Evolutionary conservation across 495 filamentous ascomycete genomes (phyloP).

Genomic region (Penicillium lagena): DNA sequence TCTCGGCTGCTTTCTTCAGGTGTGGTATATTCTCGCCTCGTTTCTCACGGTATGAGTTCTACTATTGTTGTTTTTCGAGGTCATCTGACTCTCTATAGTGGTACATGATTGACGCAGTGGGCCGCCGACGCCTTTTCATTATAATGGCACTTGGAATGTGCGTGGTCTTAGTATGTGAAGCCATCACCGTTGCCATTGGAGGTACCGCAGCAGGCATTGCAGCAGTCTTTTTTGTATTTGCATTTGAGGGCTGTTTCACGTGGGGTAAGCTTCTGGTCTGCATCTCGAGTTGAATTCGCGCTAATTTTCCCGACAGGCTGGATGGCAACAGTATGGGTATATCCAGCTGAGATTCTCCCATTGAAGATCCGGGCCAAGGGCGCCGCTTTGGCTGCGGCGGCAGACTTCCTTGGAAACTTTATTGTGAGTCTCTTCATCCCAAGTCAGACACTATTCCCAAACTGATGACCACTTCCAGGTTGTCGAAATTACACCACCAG

Average conservation of each 20-base stretch:
- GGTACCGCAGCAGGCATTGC: constrained; percentile 10
- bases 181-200: constrained; percentile 16
- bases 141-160: constrained; percentile 26
- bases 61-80: neutral
- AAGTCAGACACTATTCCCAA: too few species aligned
- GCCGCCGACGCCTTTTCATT: constrained; percentile 18
- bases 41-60: constrained; percentile 20
- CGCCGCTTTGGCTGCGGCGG: constrained; percentile 24
- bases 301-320: constrained; percentile 7
- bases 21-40: constrained; percentile 26
- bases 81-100: constrained; percentile 8
- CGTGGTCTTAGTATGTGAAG: constrained; percentile 17
- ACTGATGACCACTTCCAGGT: neutral
- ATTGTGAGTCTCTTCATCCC: constrained; percentile 1
- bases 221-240: constrained; percentile 25
- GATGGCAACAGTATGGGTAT: constrained; percentile 26
- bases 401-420: constrained; percentile 14
- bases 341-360: constrained; percentile 25
- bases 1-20: constrained; percentile 16
- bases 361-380: constrained; percentile 20
- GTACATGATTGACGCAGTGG: constrained; percentile 25
- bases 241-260: constrained; percentile 30
- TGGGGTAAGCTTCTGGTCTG: constrained; percentile 13
- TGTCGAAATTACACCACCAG: constrained; percentile 16
- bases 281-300: neutral